Evolutionary conservation across 768 basidiomycete species (phyloP), one percentile per base, ranked within the genome.

Genomic region (Kwoniella bestiolae): DNA sequence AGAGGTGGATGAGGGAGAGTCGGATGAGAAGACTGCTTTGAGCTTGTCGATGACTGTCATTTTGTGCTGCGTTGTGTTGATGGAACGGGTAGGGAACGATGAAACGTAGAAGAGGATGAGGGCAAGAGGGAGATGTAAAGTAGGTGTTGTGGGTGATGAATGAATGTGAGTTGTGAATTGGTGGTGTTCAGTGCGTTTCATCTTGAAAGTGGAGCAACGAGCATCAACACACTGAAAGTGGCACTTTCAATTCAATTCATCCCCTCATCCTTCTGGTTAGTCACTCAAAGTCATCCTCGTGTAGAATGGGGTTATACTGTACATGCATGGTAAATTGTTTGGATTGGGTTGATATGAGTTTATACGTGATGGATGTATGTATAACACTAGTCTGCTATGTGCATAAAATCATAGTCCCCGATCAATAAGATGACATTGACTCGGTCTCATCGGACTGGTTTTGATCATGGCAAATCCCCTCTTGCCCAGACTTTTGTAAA

Each of bases 21-120:
- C 25, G 14, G 31, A 38, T 16, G 59, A 56, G 50, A 78, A 68
- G 46, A 60, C 69, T 7, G 70, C 63, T 60, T 77, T 77, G 71
- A 77, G 60, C 50, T 72, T 69, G 57, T 79, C 78, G 34, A 79
- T 55, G 38, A 76, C 67, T 23, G 75, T 35, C 70, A 73, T 73
- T 12, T n/a, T 73, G 66, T 18, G n/a, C 12, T 21, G 7, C 31
- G 38, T 29, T 28, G 8, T 14, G 38, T 25, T 21, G 46, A 14
- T 18, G 46, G 12, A 11, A 32, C 8, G 47, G n/a, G 31, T 9
- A 61, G 32, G 21, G 34, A 31, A 46, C 6, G 53, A 25, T n/a
- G 28, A 46, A 41, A 18, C 8, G 8, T 8, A 41, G 38, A 41
- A 41, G 38, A 41, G 18, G 38, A 41, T 8, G 8, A 18, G 18